Percentiles rank a stretch among this genome's conserved stretches.
phyloP scores from a whole-genome alignment of 306 rosid genomes.

The Chamaecrista fasciculata region DNA sequence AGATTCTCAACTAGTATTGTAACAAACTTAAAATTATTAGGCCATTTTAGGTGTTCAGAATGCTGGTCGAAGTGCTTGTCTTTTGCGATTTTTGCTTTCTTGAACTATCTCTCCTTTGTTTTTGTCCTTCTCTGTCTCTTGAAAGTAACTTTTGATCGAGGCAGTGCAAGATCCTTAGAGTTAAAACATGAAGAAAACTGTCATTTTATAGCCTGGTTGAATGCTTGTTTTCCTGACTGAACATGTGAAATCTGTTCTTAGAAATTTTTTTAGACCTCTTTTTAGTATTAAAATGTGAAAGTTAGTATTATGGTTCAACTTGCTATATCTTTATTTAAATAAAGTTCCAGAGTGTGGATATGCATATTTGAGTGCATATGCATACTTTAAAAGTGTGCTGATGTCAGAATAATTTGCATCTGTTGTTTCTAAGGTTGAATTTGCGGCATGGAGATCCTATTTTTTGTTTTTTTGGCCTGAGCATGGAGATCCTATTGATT shows the following conservation, averaged over 20 bases:
- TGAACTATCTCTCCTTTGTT: not conserved
- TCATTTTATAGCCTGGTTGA: not conserved
- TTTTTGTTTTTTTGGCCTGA: too few species aligned
- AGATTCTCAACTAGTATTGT: not conserved
- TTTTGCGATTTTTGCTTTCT: not conserved
- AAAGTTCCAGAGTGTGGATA: constrained; percentile 11
- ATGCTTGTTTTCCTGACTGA: not conserved
- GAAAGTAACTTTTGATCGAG: constrained; percentile 11
- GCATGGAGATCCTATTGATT: constrained; percentile 9
- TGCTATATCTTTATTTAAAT: constrained; percentile 4
- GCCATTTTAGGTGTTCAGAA: not conserved
- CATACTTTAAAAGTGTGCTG: not conserved
- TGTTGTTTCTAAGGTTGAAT: constrained; percentile 15
- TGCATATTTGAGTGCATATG: too few species aligned
- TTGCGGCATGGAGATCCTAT: constrained; percentile 15
- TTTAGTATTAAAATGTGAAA: constrained; percentile 9
- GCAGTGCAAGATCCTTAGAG: not conserved
- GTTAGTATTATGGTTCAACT: not conserved
- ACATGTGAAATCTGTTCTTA: constrained; percentile 3
- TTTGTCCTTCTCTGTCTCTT: not conserved
- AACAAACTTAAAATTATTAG: not conserved
- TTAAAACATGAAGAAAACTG: not conserved
- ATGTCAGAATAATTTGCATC: constrained; percentile 15
- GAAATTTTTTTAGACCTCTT: constrained; percentile 11
- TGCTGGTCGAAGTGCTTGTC: not conserved